phyloP scores from a whole-genome alignment of 257 asterid genomes.

The Nicotiana benthamiana region DNA sequence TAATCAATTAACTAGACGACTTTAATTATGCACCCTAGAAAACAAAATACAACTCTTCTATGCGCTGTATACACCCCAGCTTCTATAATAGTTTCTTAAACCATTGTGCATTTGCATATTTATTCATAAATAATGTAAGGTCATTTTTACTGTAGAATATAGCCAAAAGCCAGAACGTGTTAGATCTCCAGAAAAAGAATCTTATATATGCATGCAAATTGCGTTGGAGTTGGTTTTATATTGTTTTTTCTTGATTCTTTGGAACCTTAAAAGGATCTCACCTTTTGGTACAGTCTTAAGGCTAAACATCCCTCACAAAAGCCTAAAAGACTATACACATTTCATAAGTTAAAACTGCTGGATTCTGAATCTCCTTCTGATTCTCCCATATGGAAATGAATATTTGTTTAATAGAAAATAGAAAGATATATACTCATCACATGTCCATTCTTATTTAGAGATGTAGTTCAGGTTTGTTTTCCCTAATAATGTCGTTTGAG shows the following conservation, averaged over 20 bases:
- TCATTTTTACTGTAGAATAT: background rate
- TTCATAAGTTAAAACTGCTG: background rate
- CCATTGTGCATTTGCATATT: background rate
- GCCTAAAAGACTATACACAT: background rate
- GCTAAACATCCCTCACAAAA: background rate
- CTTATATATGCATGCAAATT: background rate
- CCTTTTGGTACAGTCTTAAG: constrained; percentile 6
- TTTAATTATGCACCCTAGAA: background rate
- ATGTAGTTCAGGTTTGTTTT: background rate
- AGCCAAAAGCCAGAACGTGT: background rate
- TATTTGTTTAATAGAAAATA: background rate
- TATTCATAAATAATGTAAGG: background rate
- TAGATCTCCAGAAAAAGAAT: background rate
- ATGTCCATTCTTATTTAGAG: background rate
- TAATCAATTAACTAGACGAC: background rate
- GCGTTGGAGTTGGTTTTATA: background rate
- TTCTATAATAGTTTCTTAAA: background rate
- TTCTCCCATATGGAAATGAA: background rate
- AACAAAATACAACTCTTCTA: background rate
- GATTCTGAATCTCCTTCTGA: background rate
- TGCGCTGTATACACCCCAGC: background rate
- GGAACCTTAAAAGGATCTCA: constrained; percentile 7
- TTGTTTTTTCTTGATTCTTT: background rate
- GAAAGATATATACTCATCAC: background rate
- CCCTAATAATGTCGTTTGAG: background rate